Evolutionary conservation across 176 grass and related monocot genomes (phyloP).

Genomic region (Cymbopogon citratus): DNA sequence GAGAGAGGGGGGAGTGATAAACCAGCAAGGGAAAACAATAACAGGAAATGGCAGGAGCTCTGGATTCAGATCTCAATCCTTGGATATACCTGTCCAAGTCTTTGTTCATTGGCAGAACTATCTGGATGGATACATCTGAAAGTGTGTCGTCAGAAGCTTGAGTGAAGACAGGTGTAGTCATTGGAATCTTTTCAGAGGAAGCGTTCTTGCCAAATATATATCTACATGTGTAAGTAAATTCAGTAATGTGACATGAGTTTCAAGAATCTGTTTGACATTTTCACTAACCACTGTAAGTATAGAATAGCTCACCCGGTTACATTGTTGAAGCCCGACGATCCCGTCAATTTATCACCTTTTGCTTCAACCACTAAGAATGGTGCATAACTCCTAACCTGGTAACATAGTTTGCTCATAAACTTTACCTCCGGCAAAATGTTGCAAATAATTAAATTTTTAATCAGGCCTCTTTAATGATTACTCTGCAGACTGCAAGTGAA

Average conservation of each 20-base stretch:
- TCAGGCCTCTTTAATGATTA: background rate
- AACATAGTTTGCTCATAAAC: conserved; percentile 8
- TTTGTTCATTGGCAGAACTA: conserved; percentile 71
- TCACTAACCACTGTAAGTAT: background rate
- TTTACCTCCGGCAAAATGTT: background rate
- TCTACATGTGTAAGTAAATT: conserved; percentile 40
- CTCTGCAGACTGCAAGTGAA: background rate
- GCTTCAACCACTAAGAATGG: conserved; percentile 78
- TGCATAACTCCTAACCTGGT: conserved; percentile 72
- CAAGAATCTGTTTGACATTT: background rate
- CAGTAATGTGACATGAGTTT: background rate
- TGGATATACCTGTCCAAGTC: conserved; percentile 52
- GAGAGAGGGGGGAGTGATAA: background rate
- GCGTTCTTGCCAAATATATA: conserved; percentile 97
- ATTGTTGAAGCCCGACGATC: conserved; percentile 88
- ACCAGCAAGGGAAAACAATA: background rate
- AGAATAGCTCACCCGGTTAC: conserved; percentile 65
- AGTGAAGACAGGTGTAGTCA: conserved; percentile 97
- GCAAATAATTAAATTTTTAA: background rate
- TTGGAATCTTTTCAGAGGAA: conserved; percentile 78
- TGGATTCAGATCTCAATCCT: background rate
- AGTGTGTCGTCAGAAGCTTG: conserved; percentile 65
- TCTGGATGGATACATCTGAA: conserved; percentile 85
- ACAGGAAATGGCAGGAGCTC: background rate
- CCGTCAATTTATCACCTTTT: conserved; percentile 88